phyloP scores from a whole-genome alignment of 2,329 filamentous ascomycete genomes.

The Colletotrichum sublineola region DNA sequence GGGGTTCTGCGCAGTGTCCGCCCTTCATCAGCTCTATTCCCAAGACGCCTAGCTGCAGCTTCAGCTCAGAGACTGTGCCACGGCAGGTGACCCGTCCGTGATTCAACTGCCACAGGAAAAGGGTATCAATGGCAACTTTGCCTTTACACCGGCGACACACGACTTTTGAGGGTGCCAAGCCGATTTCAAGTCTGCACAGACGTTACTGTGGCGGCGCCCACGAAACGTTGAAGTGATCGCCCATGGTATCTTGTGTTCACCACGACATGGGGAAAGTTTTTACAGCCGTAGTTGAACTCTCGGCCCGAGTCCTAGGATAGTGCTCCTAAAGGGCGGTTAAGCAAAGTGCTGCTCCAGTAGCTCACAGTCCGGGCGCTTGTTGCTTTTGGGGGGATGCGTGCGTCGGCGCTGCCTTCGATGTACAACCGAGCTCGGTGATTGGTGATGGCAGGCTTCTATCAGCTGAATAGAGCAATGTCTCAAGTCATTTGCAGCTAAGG shows the following conservation, averaged over 20 bases:
- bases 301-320: neutral
- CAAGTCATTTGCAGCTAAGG: constrained; percentile 8
- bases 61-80: constrained; percentile 26
- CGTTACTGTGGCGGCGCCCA: constrained; percentile 27
- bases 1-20: neutral
- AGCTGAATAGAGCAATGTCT: constrained; percentile 32
- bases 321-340: constrained; percentile 25
- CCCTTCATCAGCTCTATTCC: constrained; percentile 4
- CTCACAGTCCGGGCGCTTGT: constrained; percentile 16
- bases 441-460: neutral
- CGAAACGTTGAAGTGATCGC: constrained; percentile 22
- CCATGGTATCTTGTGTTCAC: neutral
- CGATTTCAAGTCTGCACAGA: constrained; percentile 20
- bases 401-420: constrained; percentile 32
- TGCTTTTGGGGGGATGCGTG: constrained; percentile 34
- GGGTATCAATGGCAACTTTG: neutral
- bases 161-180: constrained; percentile 18
- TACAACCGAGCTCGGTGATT: constrained; percentile 19
- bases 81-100: constrained; percentile 32
- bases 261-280: constrained; percentile 10
- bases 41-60: constrained; percentile 16
- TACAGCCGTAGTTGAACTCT: neutral
- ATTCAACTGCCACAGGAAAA: neutral
- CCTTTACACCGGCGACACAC: constrained; percentile 24
- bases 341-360: constrained; percentile 25